Conservation (phyloP, 2,329 filamentous ascomycete species). For the Blastomyces parvus region DNA sequence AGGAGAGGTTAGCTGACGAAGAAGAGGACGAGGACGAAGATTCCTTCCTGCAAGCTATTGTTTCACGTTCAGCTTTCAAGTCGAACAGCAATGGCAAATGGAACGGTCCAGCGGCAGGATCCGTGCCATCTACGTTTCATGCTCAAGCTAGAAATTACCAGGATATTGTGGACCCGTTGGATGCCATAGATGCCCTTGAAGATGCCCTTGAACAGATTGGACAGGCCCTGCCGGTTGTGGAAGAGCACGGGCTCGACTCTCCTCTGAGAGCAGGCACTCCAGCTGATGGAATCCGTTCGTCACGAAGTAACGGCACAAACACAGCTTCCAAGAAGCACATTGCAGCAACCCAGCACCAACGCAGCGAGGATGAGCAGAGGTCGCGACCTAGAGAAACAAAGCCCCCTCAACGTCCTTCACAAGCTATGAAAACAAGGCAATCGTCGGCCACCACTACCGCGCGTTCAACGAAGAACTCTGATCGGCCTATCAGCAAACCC, state of each 20-base stretch:
- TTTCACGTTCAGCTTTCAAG: slow-evolving; percentile 21
- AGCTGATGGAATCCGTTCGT: not conserved
- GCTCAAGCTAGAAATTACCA: slow-evolving; percentile 15
- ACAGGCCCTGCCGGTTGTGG: slow-evolving; percentile 27
- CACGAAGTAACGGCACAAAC: not conserved
- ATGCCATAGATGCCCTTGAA: slow-evolving; percentile 44
- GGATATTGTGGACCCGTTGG: slow-evolving; percentile 38
- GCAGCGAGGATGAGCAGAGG: not conserved
- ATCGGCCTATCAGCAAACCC: not conserved
- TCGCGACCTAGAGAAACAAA: not conserved
- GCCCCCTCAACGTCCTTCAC: not conserved
- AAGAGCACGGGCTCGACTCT: slow-evolving; percentile 21
- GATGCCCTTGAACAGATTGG: slow-evolving; percentile 43
- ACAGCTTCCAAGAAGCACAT: not conserved
- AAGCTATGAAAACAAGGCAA: not conserved
- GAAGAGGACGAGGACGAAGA: slow-evolving; percentile 17
- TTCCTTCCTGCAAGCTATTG: slow-evolving; percentile 23
- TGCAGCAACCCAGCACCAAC: not conserved
- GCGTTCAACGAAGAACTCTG: not conserved
- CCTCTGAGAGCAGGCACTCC: slow-evolving; percentile 10
- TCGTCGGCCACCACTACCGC: not conserved
- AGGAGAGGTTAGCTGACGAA: slow-evolving; percentile 4
- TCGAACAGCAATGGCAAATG: slow-evolving; percentile 7
- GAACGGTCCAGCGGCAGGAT: not conserved
- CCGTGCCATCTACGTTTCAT: slow-evolving; percentile 14